These are phyloP conservation scores for Aphanomyces euteiches DNA, from an alignment of 352 stramenopile species.

Conservation along the genomic window DNA sequence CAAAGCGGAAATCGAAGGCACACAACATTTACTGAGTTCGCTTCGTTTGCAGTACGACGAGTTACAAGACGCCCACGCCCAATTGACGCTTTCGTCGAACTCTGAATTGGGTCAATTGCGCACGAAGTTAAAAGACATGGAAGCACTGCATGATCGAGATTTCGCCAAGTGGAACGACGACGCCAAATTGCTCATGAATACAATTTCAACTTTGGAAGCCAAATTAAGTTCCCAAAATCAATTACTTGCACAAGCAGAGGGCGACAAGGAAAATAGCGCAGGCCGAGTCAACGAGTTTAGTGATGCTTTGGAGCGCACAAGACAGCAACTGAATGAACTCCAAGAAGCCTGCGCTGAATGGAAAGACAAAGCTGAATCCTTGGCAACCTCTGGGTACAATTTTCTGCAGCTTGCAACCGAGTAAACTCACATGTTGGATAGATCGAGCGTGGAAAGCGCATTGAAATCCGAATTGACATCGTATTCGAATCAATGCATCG, in stretches of 20 bases:
- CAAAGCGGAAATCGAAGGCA: conserved; percentile 57
- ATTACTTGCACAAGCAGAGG: conserved; percentile 30
- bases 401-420: conserved; percentile 35
- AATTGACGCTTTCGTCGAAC: conserved; percentile 40
- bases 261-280: not conserved
- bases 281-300: not conserved
- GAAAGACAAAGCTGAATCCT: conserved; percentile 48
- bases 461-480: conserved; percentile 44
- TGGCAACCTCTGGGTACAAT: conserved; percentile 58
- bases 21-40: conserved; percentile 45
- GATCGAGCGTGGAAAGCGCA: conserved; percentile 42
- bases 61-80: conserved; percentile 52
- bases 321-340: conserved; percentile 16
- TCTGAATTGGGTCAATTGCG: conserved; percentile 45
- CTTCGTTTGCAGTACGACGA: conserved; percentile 52
- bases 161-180: conserved; percentile 8
- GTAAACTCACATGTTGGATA: not conserved
- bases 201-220: conserved; percentile 22
- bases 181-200: not conserved
- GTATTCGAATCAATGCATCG: conserved; percentile 40
- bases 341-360: conserved; percentile 37
- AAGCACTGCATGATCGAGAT: conserved; percentile 36
- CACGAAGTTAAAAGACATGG: conserved; percentile 34
- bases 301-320: not conserved
- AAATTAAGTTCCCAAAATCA: conserved; percentile 32